Base-by-base conservation (phyloP, 2,329 filamentous ascomycete species). In the Colletotrichum neosansevieriae region DNA sequence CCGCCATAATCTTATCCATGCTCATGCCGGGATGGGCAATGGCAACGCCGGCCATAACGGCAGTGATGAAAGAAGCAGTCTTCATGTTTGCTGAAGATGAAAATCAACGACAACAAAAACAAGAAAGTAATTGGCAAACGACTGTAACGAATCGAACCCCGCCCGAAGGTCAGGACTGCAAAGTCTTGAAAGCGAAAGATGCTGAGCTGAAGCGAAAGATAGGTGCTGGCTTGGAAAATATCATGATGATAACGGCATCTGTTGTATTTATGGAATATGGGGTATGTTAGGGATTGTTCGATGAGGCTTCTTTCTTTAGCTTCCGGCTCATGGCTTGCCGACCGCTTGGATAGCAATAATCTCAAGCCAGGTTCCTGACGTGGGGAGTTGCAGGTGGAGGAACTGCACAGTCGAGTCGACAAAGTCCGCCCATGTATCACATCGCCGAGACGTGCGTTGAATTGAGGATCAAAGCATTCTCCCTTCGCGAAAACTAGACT, bases 11-110 rank as follows among this genome's bases (percentile, higher is more conserved):
- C 49, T 68, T 71, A 44, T 69, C 67, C 71, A 76, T 76, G 51
- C 70, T 63, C 74, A 76, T 76, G 40, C 75, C 74, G 2, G 75
- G 75, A 38, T 59, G 70, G 38, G 71, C 72, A 15, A 63, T 13
- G 3, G 57, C 56, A 4, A 61, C 11, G 13, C 64, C 57, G 11
- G 67, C 70, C 40, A 51, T 29, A 6, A 69, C 19, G 50, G 56
- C 54, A 17, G 50, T 49, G 15, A 67, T 51, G 29, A 71, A 19
- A 45, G 50, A 36, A 5, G 58, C 36, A 19, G 65, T 49, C 56
- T 62, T 71, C 70, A 71, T 71, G 38, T 6, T 59, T 57, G 36
- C 13, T 17, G 38, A 12, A 54, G 17, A 17, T 21, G 47, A 42
- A 7, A 40, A 36, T 62, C 42, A 24, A 45, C 10, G 50, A 56